phyloP scores from a whole-genome alignment of 1,284 basidiomycete genomes.

The Pseudozyma thailandica region DNA sequence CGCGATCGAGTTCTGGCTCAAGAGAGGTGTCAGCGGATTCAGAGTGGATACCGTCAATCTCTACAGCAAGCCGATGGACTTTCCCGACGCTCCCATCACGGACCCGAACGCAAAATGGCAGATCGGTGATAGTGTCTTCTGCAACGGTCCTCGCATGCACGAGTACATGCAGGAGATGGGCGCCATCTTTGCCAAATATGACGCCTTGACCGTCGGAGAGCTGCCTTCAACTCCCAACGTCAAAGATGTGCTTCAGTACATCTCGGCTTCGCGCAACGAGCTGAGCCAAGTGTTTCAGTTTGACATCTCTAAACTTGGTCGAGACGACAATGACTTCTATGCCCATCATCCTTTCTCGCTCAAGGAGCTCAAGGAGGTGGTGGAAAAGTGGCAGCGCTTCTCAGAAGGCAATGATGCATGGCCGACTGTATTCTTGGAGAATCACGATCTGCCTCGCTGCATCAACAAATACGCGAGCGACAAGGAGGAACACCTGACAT shows the following conservation, averaged over 20 bases:
- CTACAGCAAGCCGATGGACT: constrained; percentile 56
- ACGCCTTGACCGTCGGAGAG: constrained; percentile 77
- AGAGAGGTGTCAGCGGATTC: constrained; percentile 79
- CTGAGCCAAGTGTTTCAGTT: constrained; percentile 74
- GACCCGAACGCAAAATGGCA: constrained; percentile 74
- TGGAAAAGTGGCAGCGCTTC: constrained; percentile 74
- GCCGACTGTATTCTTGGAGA: constrained; percentile 70
- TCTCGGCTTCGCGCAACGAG: constrained; percentile 75
- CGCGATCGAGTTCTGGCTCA: constrained; percentile 79
- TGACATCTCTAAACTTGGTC: constrained; percentile 74
- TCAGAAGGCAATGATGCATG: constrained; percentile 33
- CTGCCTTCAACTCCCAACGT: constrained; percentile 69
- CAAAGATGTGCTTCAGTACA: constrained; percentile 73
- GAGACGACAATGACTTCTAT: constrained; percentile 68
- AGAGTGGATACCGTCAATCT: constrained; percentile 62
- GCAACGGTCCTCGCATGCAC: constrained; percentile 71
- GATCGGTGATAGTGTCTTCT: constrained; percentile 70
- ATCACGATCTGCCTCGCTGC: constrained; percentile 76
- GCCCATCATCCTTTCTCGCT: constrained; percentile 73
- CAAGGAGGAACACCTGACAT: constrained; percentile 71
- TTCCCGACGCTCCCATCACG: constrained; percentile 68
- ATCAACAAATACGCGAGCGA: constrained; percentile 76
- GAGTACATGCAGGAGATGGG: constrained; percentile 75
- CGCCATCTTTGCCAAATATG: constrained; percentile 71
- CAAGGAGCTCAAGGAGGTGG: constrained; percentile 73